Conservation (phyloP, 2,329 filamentous ascomycete genomes). For the Davidsoniella eucalypti region DNA sequence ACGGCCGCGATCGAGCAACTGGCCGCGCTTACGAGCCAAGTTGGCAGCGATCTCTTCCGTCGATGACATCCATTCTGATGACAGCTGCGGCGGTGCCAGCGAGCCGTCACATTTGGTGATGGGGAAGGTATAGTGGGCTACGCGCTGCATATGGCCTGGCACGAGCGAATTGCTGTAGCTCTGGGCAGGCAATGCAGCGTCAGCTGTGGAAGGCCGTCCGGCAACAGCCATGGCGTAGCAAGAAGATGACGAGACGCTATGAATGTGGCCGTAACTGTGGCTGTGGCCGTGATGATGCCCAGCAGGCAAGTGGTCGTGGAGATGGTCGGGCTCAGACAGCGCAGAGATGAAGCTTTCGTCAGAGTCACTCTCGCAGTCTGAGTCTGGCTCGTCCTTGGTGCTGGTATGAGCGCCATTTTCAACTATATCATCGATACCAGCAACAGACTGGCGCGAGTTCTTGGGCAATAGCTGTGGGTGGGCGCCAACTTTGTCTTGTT, state of each 20-base stretch:
- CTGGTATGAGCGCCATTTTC: background rate
- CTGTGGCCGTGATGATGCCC: too few species aligned
- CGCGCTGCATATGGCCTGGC: background rate
- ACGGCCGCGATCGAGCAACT: background rate
- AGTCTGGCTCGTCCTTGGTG: background rate
- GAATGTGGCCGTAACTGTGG: too few species aligned
- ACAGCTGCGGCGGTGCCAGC: background rate
- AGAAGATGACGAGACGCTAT: too few species aligned
- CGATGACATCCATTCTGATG: slow-evolving; percentile 7
- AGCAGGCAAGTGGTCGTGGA: background rate
- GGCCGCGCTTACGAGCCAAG: too few species aligned
- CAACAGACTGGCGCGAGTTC: slow-evolving; percentile 12
- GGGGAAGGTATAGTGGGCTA: slow-evolving; percentile 2
- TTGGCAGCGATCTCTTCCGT: slow-evolving; percentile 8
- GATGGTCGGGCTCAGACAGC: slow-evolving; percentile 2
- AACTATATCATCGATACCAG: background rate
- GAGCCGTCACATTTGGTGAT: background rate
- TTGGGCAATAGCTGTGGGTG: slow-evolving; percentile 15
- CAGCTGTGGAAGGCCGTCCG: background rate
- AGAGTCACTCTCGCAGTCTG: slow-evolving; percentile 3
- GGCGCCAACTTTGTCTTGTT: too few species aligned
- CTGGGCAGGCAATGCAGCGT: background rate
- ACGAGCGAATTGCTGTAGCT: background rate
- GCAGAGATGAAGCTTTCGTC: slow-evolving; percentile 9
- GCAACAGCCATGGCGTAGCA: too few species aligned